Evolutionary conservation across 2,329 filamentous ascomycete genomes (phyloP).

Genomic region (Pseudogymnoascus sp.): DNA sequence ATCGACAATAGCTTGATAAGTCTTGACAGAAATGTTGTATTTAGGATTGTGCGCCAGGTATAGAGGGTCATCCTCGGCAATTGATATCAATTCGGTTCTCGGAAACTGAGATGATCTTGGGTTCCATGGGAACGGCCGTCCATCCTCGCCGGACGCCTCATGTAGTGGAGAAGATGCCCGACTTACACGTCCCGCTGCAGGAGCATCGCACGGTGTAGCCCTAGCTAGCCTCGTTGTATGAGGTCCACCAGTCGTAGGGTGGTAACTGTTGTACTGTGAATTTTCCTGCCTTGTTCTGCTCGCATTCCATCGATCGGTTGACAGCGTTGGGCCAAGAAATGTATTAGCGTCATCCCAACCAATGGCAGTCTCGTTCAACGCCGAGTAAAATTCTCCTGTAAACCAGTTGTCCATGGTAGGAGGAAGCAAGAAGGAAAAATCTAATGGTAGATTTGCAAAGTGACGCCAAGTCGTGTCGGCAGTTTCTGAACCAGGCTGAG

Average conservation of each 20-base stretch:
- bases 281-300: background rate
- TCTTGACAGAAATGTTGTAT: constrained; percentile 20
- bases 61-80: constrained; percentile 17
- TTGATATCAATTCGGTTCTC: constrained; percentile 15
- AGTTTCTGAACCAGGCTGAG: background rate
- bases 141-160: constrained; percentile 19
- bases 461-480: background rate
- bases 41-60: constrained; percentile 16
- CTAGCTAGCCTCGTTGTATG: background rate
- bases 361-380: constrained; percentile 21
- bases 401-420: constrained; percentile 18
- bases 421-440: constrained; percentile 20
- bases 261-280: background rate
- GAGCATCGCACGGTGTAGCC: background rate
- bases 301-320: constrained; percentile 7
- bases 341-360: constrained; percentile 14
- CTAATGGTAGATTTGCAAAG: constrained; percentile 8
- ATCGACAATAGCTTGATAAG: constrained; percentile 13
- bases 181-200: background rate
- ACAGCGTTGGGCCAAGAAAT: constrained; percentile 10
- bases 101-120: constrained; percentile 15
- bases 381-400: constrained; percentile 22
- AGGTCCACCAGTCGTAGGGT: background rate
- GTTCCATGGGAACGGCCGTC: constrained; percentile 22
- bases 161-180: constrained; percentile 17